phyloP scores from a whole-genome alignment of 768 basidiomycete genomes.

The Russula dissimulans region DNA sequence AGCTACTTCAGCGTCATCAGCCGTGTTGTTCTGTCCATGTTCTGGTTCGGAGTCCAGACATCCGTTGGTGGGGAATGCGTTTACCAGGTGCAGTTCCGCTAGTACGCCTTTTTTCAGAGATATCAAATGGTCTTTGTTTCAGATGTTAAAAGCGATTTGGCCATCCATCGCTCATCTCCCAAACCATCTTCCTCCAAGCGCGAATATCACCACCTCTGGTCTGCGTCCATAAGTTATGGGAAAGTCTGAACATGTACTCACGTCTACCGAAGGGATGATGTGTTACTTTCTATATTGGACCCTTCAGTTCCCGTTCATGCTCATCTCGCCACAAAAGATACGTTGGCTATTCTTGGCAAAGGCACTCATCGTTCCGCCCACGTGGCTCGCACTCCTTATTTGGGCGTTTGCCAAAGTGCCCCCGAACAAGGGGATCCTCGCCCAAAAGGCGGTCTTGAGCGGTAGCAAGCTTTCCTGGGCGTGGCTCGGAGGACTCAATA shows the following conservation, averaged over 20 bases:
- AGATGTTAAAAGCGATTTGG: constrained; percentile 79
- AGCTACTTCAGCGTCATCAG: constrained; percentile 81
- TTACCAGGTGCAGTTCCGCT: constrained; percentile 40
- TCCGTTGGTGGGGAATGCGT: constrained; percentile 55
- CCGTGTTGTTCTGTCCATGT: constrained; percentile 64
- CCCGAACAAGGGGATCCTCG: constrained; percentile 48
- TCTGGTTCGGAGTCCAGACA: constrained; percentile 75
- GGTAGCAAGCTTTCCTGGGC: constrained; percentile 61
- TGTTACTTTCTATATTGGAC: constrained; percentile 75
- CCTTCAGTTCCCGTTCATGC: constrained; percentile 65
- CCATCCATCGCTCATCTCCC: constrained; percentile 56
- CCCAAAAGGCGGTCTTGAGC: constrained; percentile 39
- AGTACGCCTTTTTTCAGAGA: no score
- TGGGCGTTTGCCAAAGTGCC: constrained; percentile 53
- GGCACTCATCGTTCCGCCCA: constrained; percentile 35
- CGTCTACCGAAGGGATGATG: constrained; percentile 41
- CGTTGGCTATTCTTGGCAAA: constrained; percentile 70
- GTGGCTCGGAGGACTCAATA: constrained; percentile 71
- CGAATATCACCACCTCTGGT: constrained; percentile 59
- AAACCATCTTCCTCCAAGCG: constrained; percentile 47
- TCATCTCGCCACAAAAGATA: constrained; percentile 70
- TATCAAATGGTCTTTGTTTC: not conserved
- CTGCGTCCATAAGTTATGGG: constrained; percentile 15
- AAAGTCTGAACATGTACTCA: not conserved
- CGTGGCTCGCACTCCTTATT: constrained; percentile 28